Base-by-base conservation (phyloP, 192 early-diverging fungal species). In the Pilobolus umbonatus region DNA sequence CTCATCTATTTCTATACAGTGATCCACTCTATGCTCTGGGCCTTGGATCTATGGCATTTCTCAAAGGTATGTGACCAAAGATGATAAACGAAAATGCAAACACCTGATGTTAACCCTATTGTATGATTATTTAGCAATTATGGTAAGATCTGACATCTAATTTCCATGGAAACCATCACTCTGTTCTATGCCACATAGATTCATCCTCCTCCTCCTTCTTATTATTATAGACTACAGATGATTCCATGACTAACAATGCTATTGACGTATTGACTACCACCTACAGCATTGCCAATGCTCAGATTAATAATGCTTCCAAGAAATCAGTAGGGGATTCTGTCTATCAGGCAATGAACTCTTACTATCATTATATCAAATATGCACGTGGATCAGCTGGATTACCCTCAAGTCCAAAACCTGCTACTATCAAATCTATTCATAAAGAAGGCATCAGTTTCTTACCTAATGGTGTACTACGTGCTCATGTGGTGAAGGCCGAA, bases 21-120 rank as follows among this genome's bases (percentile, higher is more conserved):
- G 74, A 81, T 26, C 80, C 80, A 21, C 57, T 81, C 19, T 77
- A 76, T 45, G 80, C 76, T 38, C 63, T 81, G 22, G 76, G 80
- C 26, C 72, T 73, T 10, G 75, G 80, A 25, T 65, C 68, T 22
- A 68, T 81, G 28, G 73, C 76, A 15, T 81, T 81, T 55, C 64
- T 81, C 39, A 81, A 81, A 76, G 80, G 80, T 81, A 73, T 30
- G 31, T n/a, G 36, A 29, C 30, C 40, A 26, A 26, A 12, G n/a
- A 22, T 17, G 7, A 29, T 26, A 50, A 17, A 7, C 19, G 19
- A 17, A 43, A n/a, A 15, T 21, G 32, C 30, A 51, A 34, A 19
- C 10, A 30, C 14, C 49, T 51, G 17, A 51, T 51, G n/a, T 30
- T 0, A 30, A 42, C 29, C 19, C 42, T 19, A 9, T 57, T 36